Evolutionary conservation across 257 asterid species (phyloP).

Genomic region (Paulownia fortunei): DNA sequence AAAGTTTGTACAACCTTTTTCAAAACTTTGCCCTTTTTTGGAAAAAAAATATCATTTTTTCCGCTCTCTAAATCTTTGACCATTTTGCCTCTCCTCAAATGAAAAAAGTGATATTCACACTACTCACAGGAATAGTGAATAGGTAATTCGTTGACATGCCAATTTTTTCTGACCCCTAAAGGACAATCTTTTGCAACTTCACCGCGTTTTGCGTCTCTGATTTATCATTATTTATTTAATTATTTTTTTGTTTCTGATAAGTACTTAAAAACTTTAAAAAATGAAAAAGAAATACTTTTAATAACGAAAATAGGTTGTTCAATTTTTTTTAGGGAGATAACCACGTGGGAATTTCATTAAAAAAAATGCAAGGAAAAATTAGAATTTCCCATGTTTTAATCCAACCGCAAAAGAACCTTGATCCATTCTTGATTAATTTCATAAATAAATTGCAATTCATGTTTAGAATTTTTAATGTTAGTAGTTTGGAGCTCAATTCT

Average conservation of each 20-base stretch:
- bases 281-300: neutral
- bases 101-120: slow-evolving; percentile 17
- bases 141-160: slow-evolving; percentile 3
- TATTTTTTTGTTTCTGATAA: neutral
- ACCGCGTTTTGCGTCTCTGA: slow-evolving; percentile 34
- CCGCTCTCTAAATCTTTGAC: slow-evolving; percentile 7
- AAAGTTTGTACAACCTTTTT: slow-evolving; percentile 21
- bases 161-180: neutral
- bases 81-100: slow-evolving; percentile 6
- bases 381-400: neutral
- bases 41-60: neutral
- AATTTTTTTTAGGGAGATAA: neutral
- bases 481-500: too few relatives aligned
- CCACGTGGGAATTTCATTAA: neutral
- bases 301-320: neutral
- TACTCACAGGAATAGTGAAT: slow-evolving; percentile 9
- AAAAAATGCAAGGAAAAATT: neutral
- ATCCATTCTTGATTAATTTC: too few relatives aligned
- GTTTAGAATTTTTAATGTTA: too few relatives aligned
- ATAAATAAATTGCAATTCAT: too few relatives aligned
- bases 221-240: neutral
- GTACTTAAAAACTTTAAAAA: too few relatives aligned
- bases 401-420: too few relatives aligned
- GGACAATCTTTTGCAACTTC: slow-evolving; percentile 18
- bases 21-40: slow-evolving; percentile 1